Conservation (phyloP, 495 filamentous ascomycete species). For the Penicillium pancosmium region DNA sequence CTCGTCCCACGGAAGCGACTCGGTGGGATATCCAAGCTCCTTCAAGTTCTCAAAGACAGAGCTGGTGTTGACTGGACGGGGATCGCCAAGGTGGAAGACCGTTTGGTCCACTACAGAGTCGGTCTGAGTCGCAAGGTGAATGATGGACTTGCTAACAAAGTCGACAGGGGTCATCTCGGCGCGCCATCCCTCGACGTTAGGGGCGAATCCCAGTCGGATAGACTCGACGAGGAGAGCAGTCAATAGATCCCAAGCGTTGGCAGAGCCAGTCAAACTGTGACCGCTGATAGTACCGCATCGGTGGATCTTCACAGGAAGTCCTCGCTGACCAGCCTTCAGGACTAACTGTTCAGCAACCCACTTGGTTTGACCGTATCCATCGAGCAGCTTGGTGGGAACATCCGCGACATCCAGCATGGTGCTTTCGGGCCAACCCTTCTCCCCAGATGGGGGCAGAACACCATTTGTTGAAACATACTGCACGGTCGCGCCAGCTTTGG, state of each 20-base stretch:
- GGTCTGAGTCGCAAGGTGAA: slow-evolving; percentile 58
- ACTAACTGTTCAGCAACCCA: slow-evolving; percentile 70
- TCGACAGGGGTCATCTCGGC: slow-evolving; percentile 75
- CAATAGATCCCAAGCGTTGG: slow-evolving; percentile 69
- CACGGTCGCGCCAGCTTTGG: slow-evolving; percentile 62
- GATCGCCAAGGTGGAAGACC: slow-evolving; percentile 67
- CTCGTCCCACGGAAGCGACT: slow-evolving; percentile 59
- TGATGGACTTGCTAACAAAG: slow-evolving; percentile 66
- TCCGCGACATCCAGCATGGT: slow-evolving; percentile 58
- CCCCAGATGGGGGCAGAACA: slow-evolving; percentile 59
- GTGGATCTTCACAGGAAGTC: slow-evolving; percentile 62
- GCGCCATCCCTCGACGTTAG: slow-evolving; percentile 66
- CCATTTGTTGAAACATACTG: slow-evolving; percentile 73
- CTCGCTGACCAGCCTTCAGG: slow-evolving; percentile 61
- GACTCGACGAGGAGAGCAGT: slow-evolving; percentile 69
- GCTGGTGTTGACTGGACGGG: slow-evolving; percentile 58
- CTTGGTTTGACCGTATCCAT: slow-evolving; percentile 68
- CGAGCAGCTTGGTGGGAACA: slow-evolving; percentile 60
- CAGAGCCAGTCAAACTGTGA: slow-evolving; percentile 63
- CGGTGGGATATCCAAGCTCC: slow-evolving; percentile 64
- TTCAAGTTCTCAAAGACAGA: slow-evolving; percentile 58
- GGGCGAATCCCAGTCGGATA: slow-evolving; percentile 61
- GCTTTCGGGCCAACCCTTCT: slow-evolving; percentile 61
- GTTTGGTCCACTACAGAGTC: slow-evolving; percentile 52
- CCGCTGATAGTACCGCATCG: slow-evolving; percentile 67